Conservation (phyloP, 495 filamentous ascomycete genomes). For the Lepraria neglecta region DNA sequence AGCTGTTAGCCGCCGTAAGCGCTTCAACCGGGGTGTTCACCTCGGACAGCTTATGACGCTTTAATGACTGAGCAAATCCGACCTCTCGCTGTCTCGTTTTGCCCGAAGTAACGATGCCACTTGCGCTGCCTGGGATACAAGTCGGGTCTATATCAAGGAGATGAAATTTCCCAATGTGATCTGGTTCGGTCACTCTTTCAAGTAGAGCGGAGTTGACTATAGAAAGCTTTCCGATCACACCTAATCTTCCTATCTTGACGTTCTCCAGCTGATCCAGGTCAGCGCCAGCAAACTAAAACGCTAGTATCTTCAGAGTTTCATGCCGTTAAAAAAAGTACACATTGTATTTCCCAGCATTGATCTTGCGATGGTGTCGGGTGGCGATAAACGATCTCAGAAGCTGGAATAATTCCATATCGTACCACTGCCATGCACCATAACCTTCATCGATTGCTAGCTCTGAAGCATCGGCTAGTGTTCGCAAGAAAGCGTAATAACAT, state of each 20-base stretch:
- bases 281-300: neutral
- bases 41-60: too few relatives aligned
- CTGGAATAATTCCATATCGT: neutral
- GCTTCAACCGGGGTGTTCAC: too few relatives aligned
- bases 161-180: neutral
- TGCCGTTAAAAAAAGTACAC: neutral
- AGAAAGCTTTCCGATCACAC: conserved; percentile 1
- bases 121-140: neutral
- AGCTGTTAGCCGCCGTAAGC: too few relatives aligned
- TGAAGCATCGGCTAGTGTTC: neutral
- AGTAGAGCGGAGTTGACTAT: neutral
- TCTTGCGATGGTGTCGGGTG: neutral
- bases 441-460: neutral
- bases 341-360: neutral
- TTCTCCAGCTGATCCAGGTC: neutral
- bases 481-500: neutral
- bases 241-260: neutral
- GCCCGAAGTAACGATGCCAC: neutral
- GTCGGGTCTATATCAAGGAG: neutral
- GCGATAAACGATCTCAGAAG: neutral
- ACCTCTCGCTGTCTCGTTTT: neutral
- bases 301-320: neutral
- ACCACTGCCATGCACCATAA: neutral
- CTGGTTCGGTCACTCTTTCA: neutral
- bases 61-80: too few relatives aligned